These are phyloP conservation scores for Metschnikowia gelsemii DNA, from an alignment of 805 yeast species.

Conservation along the genomic window DNA sequence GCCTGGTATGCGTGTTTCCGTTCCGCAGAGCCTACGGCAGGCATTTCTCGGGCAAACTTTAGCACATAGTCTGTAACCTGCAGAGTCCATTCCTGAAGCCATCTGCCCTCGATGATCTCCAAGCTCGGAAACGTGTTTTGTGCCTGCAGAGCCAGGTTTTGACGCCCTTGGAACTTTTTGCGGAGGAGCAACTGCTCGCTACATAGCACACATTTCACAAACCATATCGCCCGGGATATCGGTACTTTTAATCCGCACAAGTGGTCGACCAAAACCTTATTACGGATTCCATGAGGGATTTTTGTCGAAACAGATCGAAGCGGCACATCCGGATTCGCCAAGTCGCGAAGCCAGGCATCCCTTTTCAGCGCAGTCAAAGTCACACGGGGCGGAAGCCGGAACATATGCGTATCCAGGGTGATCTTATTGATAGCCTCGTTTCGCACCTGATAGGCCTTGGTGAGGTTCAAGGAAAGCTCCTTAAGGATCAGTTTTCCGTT, in stretches of 20 bases:
- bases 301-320: slow-evolving; percentile 68
- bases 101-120: slow-evolving; percentile 48
- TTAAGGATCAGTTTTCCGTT: slow-evolving; percentile 36
- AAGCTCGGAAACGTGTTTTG: slow-evolving; percentile 14
- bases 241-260: slow-evolving; percentile 70
- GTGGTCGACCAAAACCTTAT: slow-evolving; percentile 69
- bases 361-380: slow-evolving; percentile 84
- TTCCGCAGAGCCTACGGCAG: slow-evolving; percentile 26
- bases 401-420: slow-evolving; percentile 36
- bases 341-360: slow-evolving; percentile 81
- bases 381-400: slow-evolving; percentile 84
- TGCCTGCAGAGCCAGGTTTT: too few relatives aligned
- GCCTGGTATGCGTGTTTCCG: slow-evolving; percentile 43
- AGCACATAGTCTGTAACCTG: slow-evolving; percentile 66
- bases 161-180: slow-evolving; percentile 29
- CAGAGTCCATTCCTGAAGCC: slow-evolving; percentile 90
- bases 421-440: slow-evolving; percentile 43
- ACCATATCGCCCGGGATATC: slow-evolving; percentile 82
- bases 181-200: slow-evolving; percentile 44
- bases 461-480: slow-evolving; percentile 39
- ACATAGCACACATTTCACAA: slow-evolving; percentile 81
- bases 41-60: slow-evolving; percentile 46
- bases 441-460: slow-evolving; percentile 37
- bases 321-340: slow-evolving; percentile 67
- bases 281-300: slow-evolving; percentile 87